phyloP scores from a whole-genome alignment of 2,329 filamentous ascomycete genomes.

The Plectosphaerella cucumerina region DNA sequence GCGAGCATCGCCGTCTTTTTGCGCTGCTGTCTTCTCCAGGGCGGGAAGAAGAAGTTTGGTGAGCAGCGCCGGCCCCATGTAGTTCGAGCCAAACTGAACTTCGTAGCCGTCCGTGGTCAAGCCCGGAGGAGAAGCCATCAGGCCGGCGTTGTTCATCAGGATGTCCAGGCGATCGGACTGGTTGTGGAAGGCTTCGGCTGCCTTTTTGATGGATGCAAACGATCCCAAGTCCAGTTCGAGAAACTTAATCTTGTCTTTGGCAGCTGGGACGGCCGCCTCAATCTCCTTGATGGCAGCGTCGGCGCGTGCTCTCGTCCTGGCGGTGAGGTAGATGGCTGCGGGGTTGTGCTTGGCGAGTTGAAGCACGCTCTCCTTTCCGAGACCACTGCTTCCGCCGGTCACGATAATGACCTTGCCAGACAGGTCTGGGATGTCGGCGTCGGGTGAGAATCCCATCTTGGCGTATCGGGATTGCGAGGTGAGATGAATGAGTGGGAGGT shows the following conservation, averaged over 20 bases:
- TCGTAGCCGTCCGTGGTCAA: conserved; percentile 43
- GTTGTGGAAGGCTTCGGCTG: conserved; percentile 29
- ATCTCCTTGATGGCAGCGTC: conserved; percentile 31
- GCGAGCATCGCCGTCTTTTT: conserved; percentile 20
- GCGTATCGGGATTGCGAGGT: background rate
- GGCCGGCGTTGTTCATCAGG: conserved; percentile 41
- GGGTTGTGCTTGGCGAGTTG: conserved; percentile 33
- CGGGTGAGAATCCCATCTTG: background rate
- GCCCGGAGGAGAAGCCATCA: conserved; percentile 29
- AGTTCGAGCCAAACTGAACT: conserved; percentile 43
- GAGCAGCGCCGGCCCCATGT: conserved; percentile 42
- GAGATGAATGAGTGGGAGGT: too few relatives aligned
- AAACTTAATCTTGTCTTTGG: conserved; percentile 17
- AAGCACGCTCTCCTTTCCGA: background rate
- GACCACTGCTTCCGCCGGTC: conserved; percentile 36
- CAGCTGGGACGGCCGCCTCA: conserved; percentile 6
- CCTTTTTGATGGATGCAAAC: conserved; percentile 34
- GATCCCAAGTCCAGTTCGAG: conserved; percentile 40
- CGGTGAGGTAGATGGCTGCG: conserved; percentile 48
- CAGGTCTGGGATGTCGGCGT: conserved; percentile 35
- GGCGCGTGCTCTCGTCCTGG: conserved; percentile 39
- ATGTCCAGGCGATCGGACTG: conserved; percentile 34
- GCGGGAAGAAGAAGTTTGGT: conserved; percentile 28
- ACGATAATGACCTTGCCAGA: conserved; percentile 45
- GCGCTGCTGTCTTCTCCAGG: conserved; percentile 19